Evolutionary conservation across 2,329 filamentous ascomycete genomes (phyloP).

Genomic region (Talaromyces sp.): DNA sequence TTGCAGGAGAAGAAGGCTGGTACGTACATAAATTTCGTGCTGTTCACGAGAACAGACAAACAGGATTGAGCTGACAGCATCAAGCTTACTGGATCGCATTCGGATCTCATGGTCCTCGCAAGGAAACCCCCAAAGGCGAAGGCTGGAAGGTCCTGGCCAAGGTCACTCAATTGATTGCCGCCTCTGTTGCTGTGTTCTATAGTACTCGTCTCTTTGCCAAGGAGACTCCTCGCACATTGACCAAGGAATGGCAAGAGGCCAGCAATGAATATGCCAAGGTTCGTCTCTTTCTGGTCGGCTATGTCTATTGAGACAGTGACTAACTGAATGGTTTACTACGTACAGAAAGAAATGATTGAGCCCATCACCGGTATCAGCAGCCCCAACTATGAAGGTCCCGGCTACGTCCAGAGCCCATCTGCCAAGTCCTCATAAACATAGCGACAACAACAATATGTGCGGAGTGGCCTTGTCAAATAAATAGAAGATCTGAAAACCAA

Average conservation of each 20-base stretch:
- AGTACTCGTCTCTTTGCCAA: constrained; percentile 66
- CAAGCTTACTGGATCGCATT: constrained; percentile 99
- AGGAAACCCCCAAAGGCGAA: constrained; percentile 77
- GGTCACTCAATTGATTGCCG: constrained; percentile 61
- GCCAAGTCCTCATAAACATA: constrained; percentile 27
- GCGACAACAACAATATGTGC: background rate
- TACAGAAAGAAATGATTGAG: constrained; percentile 74
- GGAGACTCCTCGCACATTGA: constrained; percentile 78
- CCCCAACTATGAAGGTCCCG: constrained; percentile 71
- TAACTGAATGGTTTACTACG: background rate
- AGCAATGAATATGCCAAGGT: constrained; percentile 93
- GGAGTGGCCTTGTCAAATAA: background rate
- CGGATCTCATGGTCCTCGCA: constrained; percentile 89
- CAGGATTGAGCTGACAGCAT: constrained; percentile 9
- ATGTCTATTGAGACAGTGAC: background rate
- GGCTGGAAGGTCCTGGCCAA: constrained; percentile 71
- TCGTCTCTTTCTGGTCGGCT: constrained; percentile 33
- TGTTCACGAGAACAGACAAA: too few species aligned
- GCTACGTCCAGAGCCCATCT: constrained; percentile 64
- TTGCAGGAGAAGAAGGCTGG: constrained; percentile 98
- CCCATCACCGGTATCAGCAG: constrained; percentile 79
- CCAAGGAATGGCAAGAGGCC: constrained; percentile 93
- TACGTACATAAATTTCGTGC: constrained; percentile 52
- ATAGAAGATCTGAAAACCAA: background rate
- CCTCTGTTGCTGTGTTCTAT: constrained; percentile 67